Conservation (phyloP, 768 basidiomycete genomes). For the Termitomyces sp. region DNA sequence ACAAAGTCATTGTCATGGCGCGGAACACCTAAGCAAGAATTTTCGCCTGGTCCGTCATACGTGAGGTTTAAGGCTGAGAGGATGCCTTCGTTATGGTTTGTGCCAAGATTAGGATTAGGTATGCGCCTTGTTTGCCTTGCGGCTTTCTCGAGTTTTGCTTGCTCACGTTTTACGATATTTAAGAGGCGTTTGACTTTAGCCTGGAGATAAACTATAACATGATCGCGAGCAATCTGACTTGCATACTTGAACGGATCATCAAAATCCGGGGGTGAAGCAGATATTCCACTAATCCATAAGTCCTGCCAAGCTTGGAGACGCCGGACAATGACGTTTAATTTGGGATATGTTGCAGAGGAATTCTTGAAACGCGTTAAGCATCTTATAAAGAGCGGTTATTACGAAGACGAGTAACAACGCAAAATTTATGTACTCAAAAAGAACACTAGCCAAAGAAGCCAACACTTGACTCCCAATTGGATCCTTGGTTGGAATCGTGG, state of each 20-base stretch:
- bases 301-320: slow-evolving; percentile 40
- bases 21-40: slow-evolving; percentile 37
- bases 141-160: slow-evolving; percentile 24
- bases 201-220: slow-evolving; percentile 30
- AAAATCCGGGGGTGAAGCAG: slow-evolving; percentile 32
- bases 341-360: slow-evolving; percentile 39
- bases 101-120: background rate
- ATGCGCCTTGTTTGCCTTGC: slow-evolving; percentile 12
- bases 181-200: slow-evolving; percentile 27
- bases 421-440: slow-evolving; percentile 42
- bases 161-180: slow-evolving; percentile 48
- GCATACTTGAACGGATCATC: slow-evolving; percentile 33
- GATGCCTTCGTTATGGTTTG: slow-evolving; percentile 24
- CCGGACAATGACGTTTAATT: slow-evolving; percentile 32
- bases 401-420: slow-evolving; percentile 6
- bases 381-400: slow-evolving; percentile 21
- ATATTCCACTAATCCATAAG: slow-evolving; percentile 40
- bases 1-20: slow-evolving; percentile 67
- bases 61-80: slow-evolving; percentile 28
- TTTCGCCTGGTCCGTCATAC: slow-evolving; percentile 52
- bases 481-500: slow-evolving; percentile 1
- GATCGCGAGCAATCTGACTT: slow-evolving; percentile 25
- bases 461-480: slow-evolving; percentile 37
- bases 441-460: slow-evolving; percentile 36
- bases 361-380: slow-evolving; percentile 56